Conservation (phyloP, 1,139 yeast species). For the Waltiozyma sp. region DNA sequence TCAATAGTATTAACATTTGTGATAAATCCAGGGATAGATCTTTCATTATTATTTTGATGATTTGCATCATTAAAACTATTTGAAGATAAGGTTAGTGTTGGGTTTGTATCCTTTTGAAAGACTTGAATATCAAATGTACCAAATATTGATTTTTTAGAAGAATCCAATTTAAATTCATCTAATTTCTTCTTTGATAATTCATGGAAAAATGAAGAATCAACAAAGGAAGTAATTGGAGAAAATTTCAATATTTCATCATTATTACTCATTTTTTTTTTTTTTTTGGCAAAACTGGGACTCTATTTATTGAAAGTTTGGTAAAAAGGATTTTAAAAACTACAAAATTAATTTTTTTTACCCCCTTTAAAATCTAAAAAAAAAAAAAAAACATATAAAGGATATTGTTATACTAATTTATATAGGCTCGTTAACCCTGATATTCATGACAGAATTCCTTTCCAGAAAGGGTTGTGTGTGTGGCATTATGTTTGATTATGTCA, state of each 20-base stretch:
- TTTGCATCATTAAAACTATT: constrained; percentile 13
- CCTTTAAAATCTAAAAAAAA: too few species aligned
- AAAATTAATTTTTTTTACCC: too few species aligned
- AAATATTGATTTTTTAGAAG: constrained; percentile 17
- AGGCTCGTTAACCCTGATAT: too few species aligned
- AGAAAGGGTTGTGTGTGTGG: too few species aligned
- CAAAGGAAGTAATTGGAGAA: constrained; percentile 56
- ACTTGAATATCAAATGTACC: constrained; percentile 21
- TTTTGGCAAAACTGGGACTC: too few species aligned
- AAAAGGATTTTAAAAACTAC: too few species aligned
- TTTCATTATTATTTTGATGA: constrained; percentile 1
- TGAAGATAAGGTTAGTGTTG: constrained; percentile 14
- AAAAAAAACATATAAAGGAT: too few species aligned
- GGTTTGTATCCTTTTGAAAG: constrained; percentile 10
- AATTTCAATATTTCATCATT: constrained; percentile 25
- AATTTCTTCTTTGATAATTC: constrained; percentile 57
- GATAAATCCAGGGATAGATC: constrained; percentile 30
- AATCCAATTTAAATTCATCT: constrained; percentile 42
- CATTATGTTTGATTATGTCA: too few species aligned
- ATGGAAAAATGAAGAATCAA: constrained; percentile 80
- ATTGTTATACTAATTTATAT: too few species aligned
- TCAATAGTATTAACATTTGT: constrained; percentile 74
- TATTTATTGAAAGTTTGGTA: too few species aligned
- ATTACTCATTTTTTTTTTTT: constrained; percentile 4
- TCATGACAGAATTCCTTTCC: too few species aligned